A percentile compares a stretch with the other conserved stretches of the same genome.
phyloP scores from a whole-genome alignment of 768 basidiomycete genomes.

The Pleurotus tuber-regium region DNA sequence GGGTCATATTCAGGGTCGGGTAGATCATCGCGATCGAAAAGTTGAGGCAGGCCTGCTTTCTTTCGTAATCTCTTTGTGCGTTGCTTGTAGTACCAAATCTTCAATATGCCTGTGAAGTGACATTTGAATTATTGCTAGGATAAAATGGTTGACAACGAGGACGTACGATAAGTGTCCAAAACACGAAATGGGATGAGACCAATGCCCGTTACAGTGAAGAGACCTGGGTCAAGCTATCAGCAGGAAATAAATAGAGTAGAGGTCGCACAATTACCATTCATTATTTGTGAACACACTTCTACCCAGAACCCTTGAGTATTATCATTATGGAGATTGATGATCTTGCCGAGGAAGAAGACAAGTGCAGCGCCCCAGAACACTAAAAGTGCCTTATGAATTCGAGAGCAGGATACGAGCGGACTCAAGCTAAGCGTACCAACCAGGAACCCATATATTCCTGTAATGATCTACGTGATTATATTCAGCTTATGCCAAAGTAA shows the following conservation, averaged over 20 bases:
- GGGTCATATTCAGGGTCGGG: conserved; percentile 75
- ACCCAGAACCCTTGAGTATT: conserved; percentile 80
- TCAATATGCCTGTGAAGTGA: conserved; percentile 51
- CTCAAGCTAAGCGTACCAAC: conserved; percentile 48
- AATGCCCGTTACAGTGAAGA: conserved; percentile 80
- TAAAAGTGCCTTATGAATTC: conserved; percentile 15
- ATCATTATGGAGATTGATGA: conserved; percentile 69
- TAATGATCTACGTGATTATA: conserved; percentile 42
- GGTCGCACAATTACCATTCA: conserved; percentile 49
- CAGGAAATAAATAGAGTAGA: background rate
- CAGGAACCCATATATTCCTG: conserved; percentile 75
- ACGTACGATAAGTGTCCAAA: conserved; percentile 72
- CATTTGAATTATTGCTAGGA: conserved; percentile 2
- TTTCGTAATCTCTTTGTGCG: conserved; percentile 55
- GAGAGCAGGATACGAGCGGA: background rate
- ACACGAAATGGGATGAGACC: conserved; percentile 76
- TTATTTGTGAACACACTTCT: conserved; percentile 73
- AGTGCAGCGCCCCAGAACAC: conserved; percentile 90
- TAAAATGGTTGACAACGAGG: background rate
- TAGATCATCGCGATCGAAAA: conserved; percentile 75
- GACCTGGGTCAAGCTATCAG: conserved; percentile 33
- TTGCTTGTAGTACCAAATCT: conserved; percentile 75
- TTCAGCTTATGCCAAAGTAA: conserved; percentile 5
- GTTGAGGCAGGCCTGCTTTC: conserved; percentile 61
- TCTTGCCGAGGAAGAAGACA: conserved; percentile 64